Evolutionary conservation across 257 asterid genomes (phyloP), one percentile per base, ranked within the genome.

Genomic region (Hygrophila difformis): DNA sequence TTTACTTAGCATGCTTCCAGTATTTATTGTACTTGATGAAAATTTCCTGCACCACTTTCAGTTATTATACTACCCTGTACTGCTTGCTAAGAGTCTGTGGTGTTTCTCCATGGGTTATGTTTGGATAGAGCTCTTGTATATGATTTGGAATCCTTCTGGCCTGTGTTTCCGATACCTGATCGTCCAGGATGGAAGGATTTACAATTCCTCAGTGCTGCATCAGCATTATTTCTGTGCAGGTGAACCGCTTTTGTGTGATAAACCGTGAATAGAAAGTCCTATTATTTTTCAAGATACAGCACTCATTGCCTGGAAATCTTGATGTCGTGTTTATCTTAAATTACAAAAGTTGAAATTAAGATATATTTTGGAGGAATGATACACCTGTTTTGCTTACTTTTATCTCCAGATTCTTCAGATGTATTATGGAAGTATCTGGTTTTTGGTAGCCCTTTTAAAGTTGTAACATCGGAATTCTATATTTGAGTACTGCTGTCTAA

Each of bases 151-250:
- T 19, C 48, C 55, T 67, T 50, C 58, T 64, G 50, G 63, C 49
- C 55, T 67, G 59, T 69, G 60, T 60, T 63, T 69, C 76, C 66
- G 47, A 63, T 57, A 39, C 74, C 69, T 48, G 43, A 56, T 70
- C 61, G 47, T 66, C 62, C 77, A 76, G 78, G 78, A 61, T 60
- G 74, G 70, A 67, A 62, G 73, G 65, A 61, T 63, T 66, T 64
- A 66, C 76, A 49, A 61, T 74, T 69, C 74, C 66, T 65, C 70
- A 49, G 65, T 66, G 81, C 71, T 66, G 74, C 77, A 45, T 73
- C 81, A 63, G 61, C 83, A 53, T 61, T 83, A 68, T 56, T 59
- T 62, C 55, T 55, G 77, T 71, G 73, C 76, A 71, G 81, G 85
- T 76, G 85, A 73, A 76, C 77, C 71, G 80, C 63, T 59, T 68